Evolutionary conservation across 2,329 filamentous ascomycete species (phyloP).

Genomic region (Myotisia sp.): DNA sequence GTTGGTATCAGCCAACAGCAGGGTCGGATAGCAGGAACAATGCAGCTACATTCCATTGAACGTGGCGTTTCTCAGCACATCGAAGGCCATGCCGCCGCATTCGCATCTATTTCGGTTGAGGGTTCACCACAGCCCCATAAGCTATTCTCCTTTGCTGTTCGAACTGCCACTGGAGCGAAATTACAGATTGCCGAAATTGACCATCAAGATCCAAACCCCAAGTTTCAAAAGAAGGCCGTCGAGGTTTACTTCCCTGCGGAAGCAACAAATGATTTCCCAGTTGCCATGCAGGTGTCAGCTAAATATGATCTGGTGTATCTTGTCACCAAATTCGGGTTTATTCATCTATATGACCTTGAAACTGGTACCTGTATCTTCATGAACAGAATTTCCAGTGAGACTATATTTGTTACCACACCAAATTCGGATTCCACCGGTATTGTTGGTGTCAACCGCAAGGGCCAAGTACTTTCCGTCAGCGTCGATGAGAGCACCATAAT

Average conservation of each 20-base stretch:
- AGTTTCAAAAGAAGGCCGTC: conserved; percentile 88
- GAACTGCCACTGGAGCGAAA: conserved; percentile 79
- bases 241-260: conserved; percentile 96
- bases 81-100: conserved; percentile 90
- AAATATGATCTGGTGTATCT: conserved; percentile 96
- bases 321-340: conserved; percentile 97
- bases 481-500: conserved; percentile 86
- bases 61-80: conserved; percentile 95
- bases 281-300: conserved; percentile 90
- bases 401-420: conserved; percentile 85
- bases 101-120: conserved; percentile 77
- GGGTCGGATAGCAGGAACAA: conserved; percentile 83
- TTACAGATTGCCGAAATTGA: conserved; percentile 97
- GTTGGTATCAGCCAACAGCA: conserved; percentile 91
- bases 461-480: conserved; percentile 85
- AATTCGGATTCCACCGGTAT: conserved; percentile 78
- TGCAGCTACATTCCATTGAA: conserved; percentile 95
- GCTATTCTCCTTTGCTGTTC: conserved; percentile 91
- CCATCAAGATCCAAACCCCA: conserved; percentile 73
- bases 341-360: conserved; percentile 95
- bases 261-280: conserved; percentile 91
- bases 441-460: conserved; percentile 91
- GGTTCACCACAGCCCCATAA: conserved; percentile 83
- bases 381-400: conserved; percentile 98
- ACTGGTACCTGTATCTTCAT: conserved; percentile 94